Percentiles rank a stretch among this genome's conserved stretches.
phyloP scores from a whole-genome alignment of 2,329 filamentous ascomycete species.

The Diaporthe destruens region DNA sequence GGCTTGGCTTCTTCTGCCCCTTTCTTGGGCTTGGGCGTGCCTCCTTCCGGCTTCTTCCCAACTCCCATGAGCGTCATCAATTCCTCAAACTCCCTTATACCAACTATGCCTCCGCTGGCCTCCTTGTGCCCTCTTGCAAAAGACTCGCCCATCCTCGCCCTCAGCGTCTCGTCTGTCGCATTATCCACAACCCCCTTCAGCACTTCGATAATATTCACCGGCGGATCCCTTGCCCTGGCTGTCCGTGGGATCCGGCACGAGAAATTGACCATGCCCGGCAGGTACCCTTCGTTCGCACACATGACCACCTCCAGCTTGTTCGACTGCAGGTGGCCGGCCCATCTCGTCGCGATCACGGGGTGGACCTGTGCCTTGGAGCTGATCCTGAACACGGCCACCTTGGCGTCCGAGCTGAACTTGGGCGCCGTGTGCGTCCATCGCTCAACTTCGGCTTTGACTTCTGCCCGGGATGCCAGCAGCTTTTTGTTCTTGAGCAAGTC shows the following conservation, averaged over 20 bases:
- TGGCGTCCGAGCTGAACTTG: slow-evolving; percentile 72
- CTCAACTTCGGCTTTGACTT: slow-evolving; percentile 73
- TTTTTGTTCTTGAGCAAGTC: slow-evolving; percentile 62
- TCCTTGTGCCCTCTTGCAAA: slow-evolving; percentile 77
- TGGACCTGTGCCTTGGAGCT: slow-evolving; percentile 72
- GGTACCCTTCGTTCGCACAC: slow-evolving; percentile 76
- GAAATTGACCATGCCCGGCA: slow-evolving; percentile 74
- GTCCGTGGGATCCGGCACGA: slow-evolving; percentile 72
- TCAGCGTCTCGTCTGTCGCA: slow-evolving; percentile 54
- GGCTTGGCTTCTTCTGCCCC: slow-evolving; percentile 53
- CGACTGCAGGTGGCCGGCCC: slow-evolving; percentile 72
- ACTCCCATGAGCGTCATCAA: slow-evolving; percentile 70
- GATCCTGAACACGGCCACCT: slow-evolving; percentile 73
- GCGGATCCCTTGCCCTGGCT: slow-evolving; percentile 64
- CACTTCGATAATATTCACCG: slow-evolving; percentile 73
- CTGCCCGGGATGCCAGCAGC: slow-evolving; percentile 66
- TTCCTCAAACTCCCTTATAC: slow-evolving; percentile 72
- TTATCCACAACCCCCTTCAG: slow-evolving; percentile 64
- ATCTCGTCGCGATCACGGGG: slow-evolving; percentile 75
- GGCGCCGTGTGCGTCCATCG: slow-evolving; percentile 72
- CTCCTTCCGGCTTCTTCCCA: slow-evolving; percentile 63
- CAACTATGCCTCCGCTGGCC: slow-evolving; percentile 75
- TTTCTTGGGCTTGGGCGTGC: slow-evolving; percentile 47
- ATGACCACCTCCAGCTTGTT: slow-evolving; percentile 72
- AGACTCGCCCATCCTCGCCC: slow-evolving; percentile 68